Evolutionary conservation across 106 monocot species (phyloP), one percentile per base, ranked within the genome.

Genomic region (Phalaenopsis equestris): DNA sequence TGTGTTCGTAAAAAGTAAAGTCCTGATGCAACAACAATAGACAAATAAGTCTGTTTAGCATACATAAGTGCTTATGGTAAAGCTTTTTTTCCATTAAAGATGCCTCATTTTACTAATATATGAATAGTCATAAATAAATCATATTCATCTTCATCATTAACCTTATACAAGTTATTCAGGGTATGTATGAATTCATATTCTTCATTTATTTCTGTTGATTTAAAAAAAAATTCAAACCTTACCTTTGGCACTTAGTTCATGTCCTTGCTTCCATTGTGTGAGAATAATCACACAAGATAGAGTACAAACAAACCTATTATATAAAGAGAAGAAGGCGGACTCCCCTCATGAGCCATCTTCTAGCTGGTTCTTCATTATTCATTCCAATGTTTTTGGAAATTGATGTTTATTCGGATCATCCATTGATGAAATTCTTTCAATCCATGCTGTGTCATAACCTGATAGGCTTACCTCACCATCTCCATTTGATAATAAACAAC

Each of bases 251-350:
- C 11, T 12, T 3, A 12, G 79, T 7, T 67, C 58, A 75, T 82
- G 82, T 79, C 49, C 43, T 52, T 43, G 30, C 41, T 43, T 80
- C 10, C 47, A 49, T 45, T 38, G 52, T 19, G 73, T 61, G 24
- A 86, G 73, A 17, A 79, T 67, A 48, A 86, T 48, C 67, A 80
- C 70, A 79, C 86, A 86, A 3, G 86, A 73, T 12, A 86, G 80
- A 52, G 52, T 52, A 2, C 52, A 52, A 52, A 52, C 52, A 12
- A 52, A 14, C 52, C 52, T 65, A 21, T 65, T 21, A 23, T 21
- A 21, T 2, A 65, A 6, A 65, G 8, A 23, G 24, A 65, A 65
- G 19, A 65, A 65, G 11, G 2, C 37, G 6, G 73, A 21, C 1
- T 65, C 64, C 24, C 64, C 23, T 21, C 64, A 65, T 24, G 64